Evolutionary conservation across 2,329 filamentous ascomycete species (phyloP).

Genomic region (Colletotrichum scovillei): DNA sequence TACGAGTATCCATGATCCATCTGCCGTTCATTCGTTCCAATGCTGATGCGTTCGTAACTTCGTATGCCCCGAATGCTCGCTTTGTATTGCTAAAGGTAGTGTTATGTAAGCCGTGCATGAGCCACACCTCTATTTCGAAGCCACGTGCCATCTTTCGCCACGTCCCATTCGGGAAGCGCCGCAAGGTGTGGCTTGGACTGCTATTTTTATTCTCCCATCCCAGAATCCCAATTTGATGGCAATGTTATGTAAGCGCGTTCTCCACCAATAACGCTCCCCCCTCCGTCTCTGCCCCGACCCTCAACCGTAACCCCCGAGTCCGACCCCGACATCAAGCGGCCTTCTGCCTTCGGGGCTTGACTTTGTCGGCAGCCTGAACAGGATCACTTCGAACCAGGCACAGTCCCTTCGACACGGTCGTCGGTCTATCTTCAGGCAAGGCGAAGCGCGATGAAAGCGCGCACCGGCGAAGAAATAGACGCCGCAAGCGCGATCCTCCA

Average conservation of each 20-base stretch:
- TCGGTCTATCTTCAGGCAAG: background rate
- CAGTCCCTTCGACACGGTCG: background rate
- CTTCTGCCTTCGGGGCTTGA: background rate
- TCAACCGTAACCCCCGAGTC: background rate
- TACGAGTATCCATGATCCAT: background rate
- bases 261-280: background rate
- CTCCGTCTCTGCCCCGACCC: background rate
- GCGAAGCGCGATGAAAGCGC: background rate
- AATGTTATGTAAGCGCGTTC: background rate
- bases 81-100: background rate
- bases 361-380: background rate
- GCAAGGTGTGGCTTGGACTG: background rate
- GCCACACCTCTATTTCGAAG: background rate
- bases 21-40: background rate
- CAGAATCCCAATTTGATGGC: background rate
- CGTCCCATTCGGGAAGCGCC: background rate
- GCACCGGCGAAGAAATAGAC: background rate
- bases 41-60: too few species aligned
- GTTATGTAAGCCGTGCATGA: background rate
- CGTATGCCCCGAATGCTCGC: background rate
- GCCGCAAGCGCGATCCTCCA: background rate
- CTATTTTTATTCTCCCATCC: slow-evolving; percentile 2
- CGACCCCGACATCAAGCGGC: background rate
- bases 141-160: background rate
- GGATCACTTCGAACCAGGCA: background rate